Conservation (phyloP, 257 asterid genomes). For the Fraxinus cuspidata region DNA sequence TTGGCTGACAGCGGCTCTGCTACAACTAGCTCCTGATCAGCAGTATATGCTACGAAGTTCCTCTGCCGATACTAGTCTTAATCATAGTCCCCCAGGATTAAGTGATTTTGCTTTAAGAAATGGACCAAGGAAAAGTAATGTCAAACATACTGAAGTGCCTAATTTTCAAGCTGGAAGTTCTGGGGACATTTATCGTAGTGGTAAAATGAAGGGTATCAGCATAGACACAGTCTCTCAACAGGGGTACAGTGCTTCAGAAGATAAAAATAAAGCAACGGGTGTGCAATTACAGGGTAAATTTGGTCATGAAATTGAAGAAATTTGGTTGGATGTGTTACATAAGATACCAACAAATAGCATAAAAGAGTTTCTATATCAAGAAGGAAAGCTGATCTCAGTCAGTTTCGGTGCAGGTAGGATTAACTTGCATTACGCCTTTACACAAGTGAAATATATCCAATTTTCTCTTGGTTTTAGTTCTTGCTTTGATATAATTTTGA, state of each 20-base stretch:
- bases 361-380: constrained; percentile 72
- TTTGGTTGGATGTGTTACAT: constrained; percentile 83
- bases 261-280: constrained; percentile 32
- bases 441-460: constrained; percentile 1
- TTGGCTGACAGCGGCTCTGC: constrained; percentile 94
- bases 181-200: constrained; percentile 30
- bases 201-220: neutral
- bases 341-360: constrained; percentile 60
- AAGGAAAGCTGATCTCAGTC: constrained; percentile 83
- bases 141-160: constrained; percentile 39
- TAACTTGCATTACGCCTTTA: constrained; percentile 7
- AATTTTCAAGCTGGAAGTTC: constrained; percentile 46
- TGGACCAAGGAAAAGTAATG: constrained; percentile 60
- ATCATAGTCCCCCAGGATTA: constrained; percentile 61
- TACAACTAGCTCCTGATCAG: constrained; percentile 97
- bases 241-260: constrained; percentile 28
- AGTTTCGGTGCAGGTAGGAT: constrained; percentile 82
- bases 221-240: constrained; percentile 26
- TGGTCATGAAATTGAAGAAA: constrained; percentile 52
- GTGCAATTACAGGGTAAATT: constrained; percentile 36
- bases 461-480: neutral
- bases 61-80: constrained; percentile 66
- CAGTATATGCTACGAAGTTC: constrained; percentile 75
- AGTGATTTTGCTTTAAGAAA: constrained; percentile 43
- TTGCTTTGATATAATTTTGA: neutral